A percentile compares a stretch with the other conserved stretches of the same genome.
phyloP scores from a whole-genome alignment of 495 filamentous ascomycete species.

The Penicillium herquei region DNA sequence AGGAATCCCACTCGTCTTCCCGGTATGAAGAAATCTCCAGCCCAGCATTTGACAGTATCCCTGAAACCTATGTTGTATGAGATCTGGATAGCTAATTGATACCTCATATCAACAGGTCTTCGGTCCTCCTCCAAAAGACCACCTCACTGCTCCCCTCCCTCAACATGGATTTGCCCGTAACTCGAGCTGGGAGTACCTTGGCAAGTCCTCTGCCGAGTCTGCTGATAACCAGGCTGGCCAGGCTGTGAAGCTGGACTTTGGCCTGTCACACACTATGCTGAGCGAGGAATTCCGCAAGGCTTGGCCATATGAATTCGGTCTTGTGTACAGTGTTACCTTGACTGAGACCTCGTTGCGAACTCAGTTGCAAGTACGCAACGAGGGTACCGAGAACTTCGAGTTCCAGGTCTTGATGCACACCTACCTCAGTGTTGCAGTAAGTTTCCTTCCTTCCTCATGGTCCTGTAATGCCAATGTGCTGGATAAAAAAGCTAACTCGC shows the following conservation, averaged over 20 bases:
- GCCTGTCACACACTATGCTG: conserved; percentile 71
- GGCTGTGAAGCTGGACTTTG: conserved; percentile 90
- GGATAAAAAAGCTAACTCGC: background rate
- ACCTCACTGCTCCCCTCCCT: conserved; percentile 69
- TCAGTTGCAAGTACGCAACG: conserved; percentile 80
- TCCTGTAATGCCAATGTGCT: no score
- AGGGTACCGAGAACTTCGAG: conserved; percentile 73
- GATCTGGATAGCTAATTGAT: conserved; percentile 11
- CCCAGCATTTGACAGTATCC: no score
- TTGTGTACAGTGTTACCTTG: conserved; percentile 91
- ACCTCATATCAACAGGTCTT: conserved; percentile 64
- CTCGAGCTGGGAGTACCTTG: conserved; percentile 64
- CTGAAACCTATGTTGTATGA: background rate
- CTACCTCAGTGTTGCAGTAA: conserved; percentile 77
- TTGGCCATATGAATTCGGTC: conserved; percentile 82
- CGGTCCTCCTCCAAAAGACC: conserved; percentile 72
- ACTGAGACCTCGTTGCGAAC: conserved; percentile 72
- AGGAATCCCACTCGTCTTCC: conserved; percentile 92
- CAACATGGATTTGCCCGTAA: conserved; percentile 97
- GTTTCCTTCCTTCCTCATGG: conserved; percentile 20
- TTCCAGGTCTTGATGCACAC: conserved; percentile 92
- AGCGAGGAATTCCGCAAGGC: conserved; percentile 57
- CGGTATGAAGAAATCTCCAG: conserved; percentile 52
- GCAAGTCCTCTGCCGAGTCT: conserved; percentile 68
- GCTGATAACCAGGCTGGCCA: conserved; percentile 53